Conservation (phyloP, 2,329 filamentous ascomycete genomes). For the Claviceps monticola region DNA sequence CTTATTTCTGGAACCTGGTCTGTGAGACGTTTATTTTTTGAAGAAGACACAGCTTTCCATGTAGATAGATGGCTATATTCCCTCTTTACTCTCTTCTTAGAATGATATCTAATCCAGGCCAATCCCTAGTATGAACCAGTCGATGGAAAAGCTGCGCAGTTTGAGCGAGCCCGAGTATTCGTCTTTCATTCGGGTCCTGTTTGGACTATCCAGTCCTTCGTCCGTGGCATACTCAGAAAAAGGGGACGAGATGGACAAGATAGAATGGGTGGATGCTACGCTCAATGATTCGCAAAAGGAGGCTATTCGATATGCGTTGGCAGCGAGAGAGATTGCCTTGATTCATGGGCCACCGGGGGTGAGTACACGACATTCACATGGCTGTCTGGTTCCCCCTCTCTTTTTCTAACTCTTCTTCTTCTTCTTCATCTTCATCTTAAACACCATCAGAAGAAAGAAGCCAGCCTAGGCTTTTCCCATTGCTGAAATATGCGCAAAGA, state of each 20-base stretch:
- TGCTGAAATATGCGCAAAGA: slow-evolving; percentile 28
- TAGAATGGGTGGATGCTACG: slow-evolving; percentile 47
- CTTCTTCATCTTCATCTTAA: neutral
- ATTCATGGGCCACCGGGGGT: slow-evolving; percentile 89
- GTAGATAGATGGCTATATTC: no score
- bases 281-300: slow-evolving; percentile 56
- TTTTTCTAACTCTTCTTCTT: neutral
- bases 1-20: no score
- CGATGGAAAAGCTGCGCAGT: slow-evolving; percentile 44
- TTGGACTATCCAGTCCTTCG: slow-evolving; percentile 42
- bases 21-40: no score
- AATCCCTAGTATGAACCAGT: slow-evolving; percentile 41
- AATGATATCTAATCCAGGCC: neutral
- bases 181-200: slow-evolving; percentile 46
- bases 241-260: slow-evolving; percentile 29
- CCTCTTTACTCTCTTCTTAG: neutral
- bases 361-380: slow-evolving; percentile 4
- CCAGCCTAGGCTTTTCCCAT: neutral
- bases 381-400: neutral
- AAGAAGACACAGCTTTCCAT: no score
- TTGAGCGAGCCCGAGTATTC: slow-evolving; percentile 46
- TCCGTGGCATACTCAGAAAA: slow-evolving; percentile 28
- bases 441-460: neutral
- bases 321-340: slow-evolving; percentile 66
- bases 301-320: slow-evolving; percentile 68